Conservation (phyloP, 225 moss, liverwort and hornwort genomes). For the Polytrichum commune region DNA sequence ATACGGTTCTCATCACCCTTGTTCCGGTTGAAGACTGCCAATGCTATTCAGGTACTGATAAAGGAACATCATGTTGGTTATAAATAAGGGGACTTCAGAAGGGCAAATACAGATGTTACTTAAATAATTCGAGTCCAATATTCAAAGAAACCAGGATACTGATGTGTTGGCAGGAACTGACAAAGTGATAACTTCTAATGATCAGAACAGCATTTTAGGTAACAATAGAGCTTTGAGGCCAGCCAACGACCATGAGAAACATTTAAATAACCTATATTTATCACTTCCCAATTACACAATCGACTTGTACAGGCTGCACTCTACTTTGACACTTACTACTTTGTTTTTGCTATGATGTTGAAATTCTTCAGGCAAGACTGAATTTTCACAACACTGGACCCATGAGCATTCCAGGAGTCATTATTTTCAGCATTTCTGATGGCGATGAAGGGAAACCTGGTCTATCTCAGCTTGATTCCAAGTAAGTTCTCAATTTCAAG, state of each 20-base stretch:
- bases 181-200: too few species aligned
- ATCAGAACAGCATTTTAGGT: too few species aligned
- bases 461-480: conserved; percentile 71
- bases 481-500: conserved; percentile 29
- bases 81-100: too few species aligned
- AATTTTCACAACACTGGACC: conserved; percentile 80
- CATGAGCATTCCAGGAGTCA: conserved; percentile 53
- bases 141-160: too few species aligned
- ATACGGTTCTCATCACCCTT: conserved; percentile 91
- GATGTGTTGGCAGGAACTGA: too few species aligned
- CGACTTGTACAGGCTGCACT: too few species aligned
- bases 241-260: too few species aligned
- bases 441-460: conserved; percentile 74
- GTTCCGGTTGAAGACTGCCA: conserved; percentile 70
- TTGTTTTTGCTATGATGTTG: neutral
- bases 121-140: too few species aligned
- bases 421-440: conserved; percentile 63
- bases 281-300: too few species aligned
- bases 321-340: neutral
- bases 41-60: conserved; percentile 55
- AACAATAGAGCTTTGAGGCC: too few species aligned
- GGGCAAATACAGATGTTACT: too few species aligned
- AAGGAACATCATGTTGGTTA: neutral
- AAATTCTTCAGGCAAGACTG: conserved; percentile 55
- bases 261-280: too few species aligned